Evolutionary conservation across 345 rosid genomes (phyloP).

Genomic region (Moricandia moricandioides): DNA sequence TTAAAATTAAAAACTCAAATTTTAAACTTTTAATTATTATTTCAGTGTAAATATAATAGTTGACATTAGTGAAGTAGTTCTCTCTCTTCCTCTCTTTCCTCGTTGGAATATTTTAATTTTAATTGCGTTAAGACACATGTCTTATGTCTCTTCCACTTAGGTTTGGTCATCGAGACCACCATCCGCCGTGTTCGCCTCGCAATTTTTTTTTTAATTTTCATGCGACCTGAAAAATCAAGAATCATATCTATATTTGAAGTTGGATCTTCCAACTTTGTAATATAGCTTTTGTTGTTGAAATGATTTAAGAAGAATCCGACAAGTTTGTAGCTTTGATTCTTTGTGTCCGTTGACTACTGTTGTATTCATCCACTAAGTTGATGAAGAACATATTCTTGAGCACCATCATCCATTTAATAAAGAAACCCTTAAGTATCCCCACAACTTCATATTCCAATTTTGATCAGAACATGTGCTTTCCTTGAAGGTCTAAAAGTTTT

Average conservation of each 20-base stretch:
- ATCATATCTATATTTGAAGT: background rate
- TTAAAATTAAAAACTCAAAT: no score
- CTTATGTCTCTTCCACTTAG: no score
- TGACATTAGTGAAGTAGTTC: no score
- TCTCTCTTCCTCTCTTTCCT: no score
- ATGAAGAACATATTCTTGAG: slow-evolving; percentile 26
- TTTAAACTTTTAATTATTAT: no score
- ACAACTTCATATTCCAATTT: background rate
- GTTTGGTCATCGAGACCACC: slow-evolving; percentile 19
- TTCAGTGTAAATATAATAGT: no score
- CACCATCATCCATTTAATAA: slow-evolving; percentile 1
- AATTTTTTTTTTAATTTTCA: background rate
- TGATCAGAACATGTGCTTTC: slow-evolving; percentile 1
- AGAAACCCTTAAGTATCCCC: background rate
- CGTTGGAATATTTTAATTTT: no score
- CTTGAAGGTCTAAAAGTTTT: background rate
- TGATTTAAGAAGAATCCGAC: background rate
- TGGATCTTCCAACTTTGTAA: background rate
- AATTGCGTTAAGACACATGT: background rate
- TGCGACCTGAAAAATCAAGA: background rate
- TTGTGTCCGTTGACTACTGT: slow-evolving; percentile 24
- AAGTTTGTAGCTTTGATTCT: slow-evolving; percentile 4
- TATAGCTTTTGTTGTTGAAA: background rate
- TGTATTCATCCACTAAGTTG: background rate
- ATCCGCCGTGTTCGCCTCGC: background rate